Base-by-base conservation (phyloP, 1,284 basidiomycete species). In the Tausonia pullulans region DNA sequence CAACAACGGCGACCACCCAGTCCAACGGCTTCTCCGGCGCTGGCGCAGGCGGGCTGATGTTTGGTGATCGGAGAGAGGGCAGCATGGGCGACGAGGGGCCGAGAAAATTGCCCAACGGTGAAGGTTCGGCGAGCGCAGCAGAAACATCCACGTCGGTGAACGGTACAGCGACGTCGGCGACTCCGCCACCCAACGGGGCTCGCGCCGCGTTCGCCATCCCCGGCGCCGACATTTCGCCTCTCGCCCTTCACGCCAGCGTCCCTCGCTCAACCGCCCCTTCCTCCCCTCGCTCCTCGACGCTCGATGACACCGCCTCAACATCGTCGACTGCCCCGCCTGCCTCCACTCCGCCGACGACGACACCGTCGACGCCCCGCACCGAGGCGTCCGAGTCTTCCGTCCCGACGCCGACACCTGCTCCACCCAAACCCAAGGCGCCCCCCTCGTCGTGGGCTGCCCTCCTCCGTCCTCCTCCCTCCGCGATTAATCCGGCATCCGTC, bases 381-480 rank as follows among this genome's bases (percentile, higher is more conserved):
- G 41, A 48, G 5, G 45, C 41, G 58, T 55, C 45, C n/a, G 7
- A 46, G 53, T 27, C 46, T 41, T 64, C 73, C 8, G 58, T 60
- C 51, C 50, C 54, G 5, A 68, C 71, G 16, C 71, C 78, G 45
- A 69, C 77, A 54, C 69, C 77, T 40, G 71, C 78, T 10, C 72
- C 77, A 14, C 72, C 74, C 27, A 86, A 83, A 61, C 27, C 27
- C 27, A 63, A 66, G 44, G 71, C 72, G 58, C 71, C 72, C 71
- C 84, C 83, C 70, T 87, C 85, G 4, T 92, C 27, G 27, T 27
- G 87, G 86, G 87, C 88, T 0, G 86, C 87, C 2, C 82, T 90
- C 40, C 78, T 91, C 49, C 81, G 79, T 59, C 67, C 60, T 3
- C 61, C 64, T 7, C 61, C 64, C 13, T 40, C 62, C 2, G 52